These are phyloP conservation scores for Candida nonsorbophila DNA, from an alignment of 805 yeast species.

Conservation along the genomic window DNA sequence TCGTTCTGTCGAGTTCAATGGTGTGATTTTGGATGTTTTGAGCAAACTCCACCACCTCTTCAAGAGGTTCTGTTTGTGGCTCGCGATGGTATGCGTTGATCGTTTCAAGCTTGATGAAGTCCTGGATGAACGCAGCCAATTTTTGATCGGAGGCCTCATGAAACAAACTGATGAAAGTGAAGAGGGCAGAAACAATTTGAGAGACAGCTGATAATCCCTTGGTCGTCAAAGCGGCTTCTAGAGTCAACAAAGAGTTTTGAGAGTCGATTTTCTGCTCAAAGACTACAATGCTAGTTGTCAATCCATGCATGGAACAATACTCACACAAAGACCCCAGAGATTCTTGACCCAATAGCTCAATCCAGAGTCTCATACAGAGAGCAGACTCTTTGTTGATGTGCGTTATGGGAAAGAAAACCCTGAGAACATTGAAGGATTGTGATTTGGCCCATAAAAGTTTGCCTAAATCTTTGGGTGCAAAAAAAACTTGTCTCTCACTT, in stretches of 20 bases:
- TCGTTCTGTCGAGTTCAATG: too few species aligned
- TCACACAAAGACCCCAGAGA: conserved; percentile 44
- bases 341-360: conserved; percentile 62
- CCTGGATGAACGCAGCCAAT: conserved; percentile 40
- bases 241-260: conserved; percentile 32
- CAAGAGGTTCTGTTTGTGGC: neutral
- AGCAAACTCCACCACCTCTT: conserved; percentile 3
- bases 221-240: conserved; percentile 47
- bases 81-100: too few species aligned
- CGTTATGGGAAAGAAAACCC: too few species aligned
- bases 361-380: conserved; percentile 49
- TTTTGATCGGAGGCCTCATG: conserved; percentile 9
- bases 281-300: conserved; percentile 35
- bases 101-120: conserved; percentile 42
- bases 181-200: conserved; percentile 26
- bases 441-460: too few species aligned
- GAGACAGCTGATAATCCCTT: conserved; percentile 37
- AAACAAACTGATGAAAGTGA: conserved; percentile 11
- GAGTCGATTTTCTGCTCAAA: conserved; percentile 34
- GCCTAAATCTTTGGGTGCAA: too few species aligned
- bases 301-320: conserved; percentile 21
- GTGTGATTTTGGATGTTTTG: too few species aligned
- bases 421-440: too few species aligned
- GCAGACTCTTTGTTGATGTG: too few species aligned
- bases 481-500: too few species aligned